phyloP scores from a whole-genome alignment of 495 filamentous ascomycete genomes.

The Lasiosphaeris hirsuta region DNA sequence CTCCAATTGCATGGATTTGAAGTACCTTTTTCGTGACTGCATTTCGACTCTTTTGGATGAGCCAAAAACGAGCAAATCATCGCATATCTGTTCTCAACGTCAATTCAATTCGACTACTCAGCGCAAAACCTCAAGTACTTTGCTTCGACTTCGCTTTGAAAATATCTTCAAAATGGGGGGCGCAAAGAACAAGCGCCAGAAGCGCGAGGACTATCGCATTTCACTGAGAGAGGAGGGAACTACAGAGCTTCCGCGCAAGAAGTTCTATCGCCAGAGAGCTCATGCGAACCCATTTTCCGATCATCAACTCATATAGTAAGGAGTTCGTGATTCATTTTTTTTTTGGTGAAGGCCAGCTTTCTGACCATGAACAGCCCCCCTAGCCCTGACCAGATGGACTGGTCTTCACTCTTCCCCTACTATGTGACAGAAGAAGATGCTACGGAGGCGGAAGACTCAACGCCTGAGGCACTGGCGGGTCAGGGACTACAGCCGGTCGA shows the following conservation, averaged over 20 bases:
- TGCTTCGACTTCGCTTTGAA: background rate
- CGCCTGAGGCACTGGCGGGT: slow-evolving; percentile 17
- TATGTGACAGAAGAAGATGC: slow-evolving; percentile 40
- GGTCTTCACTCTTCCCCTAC: slow-evolving; percentile 79
- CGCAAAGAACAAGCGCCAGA: slow-evolving; percentile 59
- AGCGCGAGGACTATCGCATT: slow-evolving; percentile 69
- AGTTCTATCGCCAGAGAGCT: slow-evolving; percentile 91
- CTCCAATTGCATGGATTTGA: background rate
- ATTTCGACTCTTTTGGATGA: too few species aligned
- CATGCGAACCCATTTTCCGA: slow-evolving; percentile 98
- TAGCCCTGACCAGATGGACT: slow-evolving; percentile 82
- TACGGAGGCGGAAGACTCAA: slow-evolving; percentile 29
- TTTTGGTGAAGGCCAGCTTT: background rate
- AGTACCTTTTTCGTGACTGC: too few species aligned
- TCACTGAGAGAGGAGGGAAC: slow-evolving; percentile 23
- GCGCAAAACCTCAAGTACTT: background rate
- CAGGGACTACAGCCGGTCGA: slow-evolving; percentile 13
- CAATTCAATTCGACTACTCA: background rate
- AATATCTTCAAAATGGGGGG: slow-evolving; percentile 5
- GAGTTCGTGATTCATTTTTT: background rate
- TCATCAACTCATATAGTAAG: slow-evolving; percentile 80
- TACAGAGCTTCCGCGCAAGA: slow-evolving; percentile 72
- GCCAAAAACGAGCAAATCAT: background rate
- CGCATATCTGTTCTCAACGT: background rate
- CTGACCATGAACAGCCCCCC: slow-evolving; percentile 57